Evolutionary conservation across 2,329 filamentous ascomycete genomes (phyloP).

Genomic region (Xylariales sp.): DNA sequence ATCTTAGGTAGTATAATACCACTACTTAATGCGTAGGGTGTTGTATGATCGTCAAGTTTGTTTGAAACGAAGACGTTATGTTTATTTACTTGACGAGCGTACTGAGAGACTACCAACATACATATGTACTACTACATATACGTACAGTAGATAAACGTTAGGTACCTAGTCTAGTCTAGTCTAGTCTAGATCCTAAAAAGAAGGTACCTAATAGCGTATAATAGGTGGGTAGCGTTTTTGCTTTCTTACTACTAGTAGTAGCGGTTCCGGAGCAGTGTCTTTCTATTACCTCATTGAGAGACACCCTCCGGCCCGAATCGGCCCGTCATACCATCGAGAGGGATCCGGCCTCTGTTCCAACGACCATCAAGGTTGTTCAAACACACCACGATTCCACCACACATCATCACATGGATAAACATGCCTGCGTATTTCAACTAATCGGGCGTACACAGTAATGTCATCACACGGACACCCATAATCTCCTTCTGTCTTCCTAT

Average conservation of each 20-base stretch:
- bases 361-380: slow-evolving; percentile 2
- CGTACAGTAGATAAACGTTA: neutral
- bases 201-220: too few species aligned
- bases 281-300: neutral
- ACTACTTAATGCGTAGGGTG: too few species aligned
- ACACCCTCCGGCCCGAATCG: slow-evolving; percentile 14
- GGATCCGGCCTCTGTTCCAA: neutral
- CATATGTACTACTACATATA: too few species aligned
- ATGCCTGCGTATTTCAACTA: slow-evolving; percentile 6
- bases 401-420: neutral
- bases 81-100: too few species aligned
- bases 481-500: too few species aligned
- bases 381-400: neutral
- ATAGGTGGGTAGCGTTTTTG: neutral
- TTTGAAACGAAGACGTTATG: neutral
- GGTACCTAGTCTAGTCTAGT: neutral
- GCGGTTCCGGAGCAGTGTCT: slow-evolving; percentile 11
- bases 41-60: neutral
- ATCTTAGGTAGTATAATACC: neutral
- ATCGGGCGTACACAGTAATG: too few species aligned
- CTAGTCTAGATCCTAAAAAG: too few species aligned
- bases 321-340: slow-evolving; percentile 8
- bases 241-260: neutral
- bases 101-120: too few species aligned
- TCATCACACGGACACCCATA: too few species aligned